Conservation (phyloP, 495 filamentous ascomycete species). For the Pyronema domesticum region DNA sequence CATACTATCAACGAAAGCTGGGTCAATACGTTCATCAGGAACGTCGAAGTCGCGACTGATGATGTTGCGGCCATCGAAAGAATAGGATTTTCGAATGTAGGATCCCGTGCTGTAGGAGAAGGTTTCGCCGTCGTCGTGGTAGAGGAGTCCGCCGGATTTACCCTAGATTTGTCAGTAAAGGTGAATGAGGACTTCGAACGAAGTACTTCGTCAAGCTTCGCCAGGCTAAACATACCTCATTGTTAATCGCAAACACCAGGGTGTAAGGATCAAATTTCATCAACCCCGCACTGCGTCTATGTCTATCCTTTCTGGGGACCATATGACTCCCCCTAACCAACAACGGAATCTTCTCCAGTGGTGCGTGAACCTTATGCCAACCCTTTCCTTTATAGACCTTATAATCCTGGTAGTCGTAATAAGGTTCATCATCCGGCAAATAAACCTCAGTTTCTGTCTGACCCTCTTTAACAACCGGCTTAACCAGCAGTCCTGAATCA, state of each 20-base stretch:
- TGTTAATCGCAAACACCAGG: constrained; percentile 58
- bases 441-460: constrained; percentile 61
- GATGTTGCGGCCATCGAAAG: constrained; percentile 31
- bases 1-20: constrained; percentile 53
- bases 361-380: constrained; percentile 52
- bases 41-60: not conserved
- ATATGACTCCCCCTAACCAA: constrained; percentile 87
- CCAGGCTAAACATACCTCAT: constrained; percentile 32
- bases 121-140: constrained; percentile 84
- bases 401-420: constrained; percentile 90
- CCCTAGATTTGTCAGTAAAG: constrained; percentile 7
- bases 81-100: constrained; percentile 70
- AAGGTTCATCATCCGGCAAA: constrained; percentile 66
- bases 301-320: constrained; percentile 72
- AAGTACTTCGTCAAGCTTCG: not conserved
- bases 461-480: constrained; percentile 65
- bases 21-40: not conserved
- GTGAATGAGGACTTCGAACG: too few species aligned
- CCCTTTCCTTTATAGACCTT: constrained; percentile 50
- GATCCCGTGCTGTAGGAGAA: constrained; percentile 73
- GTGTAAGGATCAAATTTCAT: constrained; percentile 95
- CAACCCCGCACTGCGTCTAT: constrained; percentile 62
- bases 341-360: constrained; percentile 68
- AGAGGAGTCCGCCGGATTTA: constrained; percentile 59
- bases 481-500: constrained; percentile 65